Evolutionary conservation across 495 filamentous ascomycete species (phyloP), one percentile per base, ranked within the genome.

Genomic region (Schizothecium vesticola): DNA sequence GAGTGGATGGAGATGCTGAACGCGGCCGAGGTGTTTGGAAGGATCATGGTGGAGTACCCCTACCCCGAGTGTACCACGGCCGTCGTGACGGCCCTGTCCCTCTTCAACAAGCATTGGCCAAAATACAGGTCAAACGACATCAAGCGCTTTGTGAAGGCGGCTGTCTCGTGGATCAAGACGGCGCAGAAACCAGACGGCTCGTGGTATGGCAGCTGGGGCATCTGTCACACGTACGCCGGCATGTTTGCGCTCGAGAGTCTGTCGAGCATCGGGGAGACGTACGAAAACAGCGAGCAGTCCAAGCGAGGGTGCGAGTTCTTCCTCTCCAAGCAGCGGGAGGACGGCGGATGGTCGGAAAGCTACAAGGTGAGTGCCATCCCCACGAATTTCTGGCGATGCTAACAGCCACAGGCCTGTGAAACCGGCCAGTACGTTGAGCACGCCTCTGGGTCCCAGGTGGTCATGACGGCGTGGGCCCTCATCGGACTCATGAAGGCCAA

Each of bases 61-160:
- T 97, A 98, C 71, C 94, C 94, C 0, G 95, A 99, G 76, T 99
- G 96, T 79, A 98, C 95, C 2, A 97, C 96, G 2, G 94, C 95
- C 3, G 91, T 92, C 6, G 91, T 98, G n/a, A 97, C 93, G 3
- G 92, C 90, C 0, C 83, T 99, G 0, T 90, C 88, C 0, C 82
- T 94, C 6, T 99, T 98, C 82, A 84, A 85, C 68, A 87, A 91
- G 70, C 86, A 89, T 73, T 92, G 92, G 80, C 94, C 94, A 0
- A 80, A 89, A 24, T 94, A 99, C 78, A 85, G 93, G 56, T 74
- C 86, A 0, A 76, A 86, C 5, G 94, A 97, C 55, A 97, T 99
- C 71, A 83, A 85, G 4, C 79, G 70, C 6, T 90, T 92, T 60
- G 90, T 93, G 29, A 79, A 80, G 0, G 83, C 86, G 56, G 93